Base-by-base conservation (phyloP, 2,329 filamentous ascomycete genomes). In the Cytospora paraplurivora region DNA sequence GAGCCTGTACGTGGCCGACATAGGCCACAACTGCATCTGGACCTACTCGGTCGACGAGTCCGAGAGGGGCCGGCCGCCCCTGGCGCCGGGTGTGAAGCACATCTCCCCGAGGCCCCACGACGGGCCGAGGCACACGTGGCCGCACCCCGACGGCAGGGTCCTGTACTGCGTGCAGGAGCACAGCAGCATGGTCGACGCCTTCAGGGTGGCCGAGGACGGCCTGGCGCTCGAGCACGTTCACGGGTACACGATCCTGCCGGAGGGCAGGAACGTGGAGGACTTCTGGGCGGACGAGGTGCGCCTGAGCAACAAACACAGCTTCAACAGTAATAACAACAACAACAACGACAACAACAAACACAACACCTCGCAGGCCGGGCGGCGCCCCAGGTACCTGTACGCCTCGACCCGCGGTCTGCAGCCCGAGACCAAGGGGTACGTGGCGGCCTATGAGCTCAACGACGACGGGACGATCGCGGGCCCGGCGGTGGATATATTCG, bases 211-310 rank as follows among this genome's bases (percentile, higher is more conserved):
- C 12, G 61, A 8, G 19, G 57, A 56, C 34, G 58, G 49, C n/a
- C 56, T 63, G 17, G 51, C 49, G n/a, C 62, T 68, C 44, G 19
- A 52, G 15, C 67, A 68, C 49, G 13, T 67, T 33, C 52, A 64
- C 34, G 64, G 66, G n/a, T 55, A 57, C 37, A 57, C 57, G 21
- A 57, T 68, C 13, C 56, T 68, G 27, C 64, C 67, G 0, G 55
- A 32, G 10, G 44, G 33, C 12, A 59, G 58, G 33, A 11, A 15
- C 1, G 44, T 33, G 11, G 34, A 49, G n/a, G 57, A 67, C 32
- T 68, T 63, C 56, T 65, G 66, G 64, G 67, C 64, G 35, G 67
- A 68, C 53, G 67, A 68, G 56, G 66, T 68, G 59, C 66, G 67
- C 27, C 53, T 66, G 19, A 68, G 66, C 17, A 65, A 27, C 27